Base-by-base conservation (phyloP, 192 early-diverging fungal genomes). In the Backusella macrospora region DNA sequence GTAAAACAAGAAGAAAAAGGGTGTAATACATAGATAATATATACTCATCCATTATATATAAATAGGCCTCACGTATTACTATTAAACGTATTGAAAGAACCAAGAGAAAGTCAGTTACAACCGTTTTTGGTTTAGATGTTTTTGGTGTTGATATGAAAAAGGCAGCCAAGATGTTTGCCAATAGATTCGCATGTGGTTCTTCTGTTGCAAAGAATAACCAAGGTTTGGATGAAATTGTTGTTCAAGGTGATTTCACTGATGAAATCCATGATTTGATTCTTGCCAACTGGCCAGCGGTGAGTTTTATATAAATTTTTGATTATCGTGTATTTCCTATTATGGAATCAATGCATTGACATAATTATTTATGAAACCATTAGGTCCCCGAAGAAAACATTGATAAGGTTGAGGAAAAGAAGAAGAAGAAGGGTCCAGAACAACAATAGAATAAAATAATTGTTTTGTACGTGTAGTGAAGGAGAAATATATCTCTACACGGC, bases 101-200 rank as follows among this genome's bases (percentile, higher is more conserved):
- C 70, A 96, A 95, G 83, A 88, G 93, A 85, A 99, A 98, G 86
- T 91, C 91, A 77, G 92, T 97, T 15, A 97, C 94, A 7, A 88
- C 80, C 38, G 88, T 99, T 46, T 85, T 85, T 49, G 95, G 96
- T 45, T 84, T 98, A 68, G 92, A 99, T 67, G 81, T 90, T 48
- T 99, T 97, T 90, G 95, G 93, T 65, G 91, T 99, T 46, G 98
- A 99, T 74, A 83, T 99, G 68, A 99, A 98, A 76, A 96, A 96
- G 81, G 96, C 96, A 1, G 94, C 98, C 71, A 99, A 99, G 84
- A 76, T 90, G 73, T 96, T 99, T 87, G 95, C 97, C 47, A 94
- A 87, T 72, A 94, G 95, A 80, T 99, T 97, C 84, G 98, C 98
- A 15, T 94, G 92, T 80, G 96, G 97, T 45, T 90, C 94, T n/a